Evolutionary conservation across 2,329 filamentous ascomycete genomes (phyloP), one percentile per base, ranked within the genome.

Genomic region (Phyllosticta citrichinensis): DNA sequence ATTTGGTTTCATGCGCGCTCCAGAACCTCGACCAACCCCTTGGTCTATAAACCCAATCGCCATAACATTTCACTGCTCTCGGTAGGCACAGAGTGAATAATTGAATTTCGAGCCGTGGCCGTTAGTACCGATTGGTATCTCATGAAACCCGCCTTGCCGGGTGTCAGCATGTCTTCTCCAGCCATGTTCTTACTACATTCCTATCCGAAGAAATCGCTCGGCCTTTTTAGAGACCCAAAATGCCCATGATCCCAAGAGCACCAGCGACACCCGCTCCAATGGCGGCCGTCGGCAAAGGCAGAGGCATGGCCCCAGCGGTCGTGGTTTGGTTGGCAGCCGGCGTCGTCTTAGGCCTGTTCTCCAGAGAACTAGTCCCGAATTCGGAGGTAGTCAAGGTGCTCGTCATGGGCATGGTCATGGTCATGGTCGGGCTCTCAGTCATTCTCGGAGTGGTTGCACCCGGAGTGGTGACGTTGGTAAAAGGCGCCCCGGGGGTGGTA

Each of bases 241-340:
- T 70, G 65, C 74, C 76, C 35, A 78, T 65, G 55, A 79, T 65
- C n/a, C 74, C 75, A 25, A 75, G 55, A 5, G 69, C 71, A 59
- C 75, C 76, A 60, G 71, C 74, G 27, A 78, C 57, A 55, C 74
- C 73, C 22, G 71, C 71, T 59, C 75, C 75, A 30, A 75, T 62
- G 22, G 74, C 67, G 52, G 72, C 71, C 3, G 74, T 60, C 55
- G 63, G 63, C 63, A 55, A 67, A 63, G 59, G 63, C 58, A 58
- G 67, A 35, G 61, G 64, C 56, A 63, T 61, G 60, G 55, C 63
- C 62, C 27, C 63, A 64, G 61, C 62, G 65, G 47, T 62, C 62
- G 52, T 33, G 12, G 57, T 27, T 17, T 56, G 54, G 52, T 62
- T 62, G n/a, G 35, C 12, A 5, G 17, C 27, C 19, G 30, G 19